Evolutionary conservation across 2,329 filamentous ascomycete species (phyloP).

Genomic region (Calonectria pteridis): DNA sequence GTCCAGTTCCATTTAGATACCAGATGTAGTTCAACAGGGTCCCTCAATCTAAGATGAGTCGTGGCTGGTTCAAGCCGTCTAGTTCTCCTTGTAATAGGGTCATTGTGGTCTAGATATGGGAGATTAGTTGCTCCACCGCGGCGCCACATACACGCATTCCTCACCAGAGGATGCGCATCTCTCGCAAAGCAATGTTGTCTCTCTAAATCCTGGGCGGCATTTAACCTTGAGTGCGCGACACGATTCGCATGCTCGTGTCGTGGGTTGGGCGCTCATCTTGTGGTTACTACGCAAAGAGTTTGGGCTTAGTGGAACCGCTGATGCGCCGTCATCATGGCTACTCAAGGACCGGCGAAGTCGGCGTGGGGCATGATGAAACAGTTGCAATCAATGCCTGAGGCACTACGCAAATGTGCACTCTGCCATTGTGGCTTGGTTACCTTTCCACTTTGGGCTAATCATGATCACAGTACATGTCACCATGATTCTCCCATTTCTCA

Average conservation of each 20-base stretch:
- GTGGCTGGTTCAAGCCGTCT: background rate
- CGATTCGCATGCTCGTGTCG: background rate
- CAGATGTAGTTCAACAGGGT: background rate
- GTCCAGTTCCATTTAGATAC: background rate
- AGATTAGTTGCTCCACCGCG: too few relatives aligned
- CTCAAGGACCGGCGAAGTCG: background rate
- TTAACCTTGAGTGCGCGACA: conserved; percentile 9
- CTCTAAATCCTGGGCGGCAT: background rate
- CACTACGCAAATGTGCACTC: background rate
- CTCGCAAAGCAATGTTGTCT: background rate
- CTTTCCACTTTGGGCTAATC: background rate
- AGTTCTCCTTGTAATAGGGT: too few relatives aligned
- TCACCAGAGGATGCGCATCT: background rate
- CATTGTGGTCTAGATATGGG: too few relatives aligned
- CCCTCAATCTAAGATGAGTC: background rate
- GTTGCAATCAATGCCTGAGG: background rate
- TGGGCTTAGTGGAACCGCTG: background rate
- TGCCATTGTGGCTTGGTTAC: background rate
- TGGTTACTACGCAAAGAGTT: background rate
- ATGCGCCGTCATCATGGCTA: background rate
- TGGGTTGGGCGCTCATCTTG: background rate
- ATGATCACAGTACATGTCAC: background rate
- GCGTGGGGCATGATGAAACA: background rate
- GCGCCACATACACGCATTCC: background rate
- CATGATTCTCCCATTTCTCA: background rate